These are phyloP conservation scores for Xylaria sp. DNA, from an alignment of 2,329 filamentous ascomycete genomes.

Conservation along the genomic window DNA sequence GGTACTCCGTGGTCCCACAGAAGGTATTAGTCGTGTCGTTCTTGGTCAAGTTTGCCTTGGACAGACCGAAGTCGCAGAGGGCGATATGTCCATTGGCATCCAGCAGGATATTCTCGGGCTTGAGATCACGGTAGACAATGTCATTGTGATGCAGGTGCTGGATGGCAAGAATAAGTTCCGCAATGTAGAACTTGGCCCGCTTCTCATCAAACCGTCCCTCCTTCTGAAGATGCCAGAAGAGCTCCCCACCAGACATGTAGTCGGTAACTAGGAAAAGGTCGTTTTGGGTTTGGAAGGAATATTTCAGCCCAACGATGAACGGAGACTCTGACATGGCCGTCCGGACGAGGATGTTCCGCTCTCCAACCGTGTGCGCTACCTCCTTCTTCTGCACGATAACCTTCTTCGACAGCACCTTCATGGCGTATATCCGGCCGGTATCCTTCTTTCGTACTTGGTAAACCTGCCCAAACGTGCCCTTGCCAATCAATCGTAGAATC, in stretches of 20 bases:
- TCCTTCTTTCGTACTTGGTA: constrained; percentile 99
- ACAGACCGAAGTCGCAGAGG: constrained; percentile 94
- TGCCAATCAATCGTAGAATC: constrained; percentile 93
- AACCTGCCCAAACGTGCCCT: constrained; percentile 97
- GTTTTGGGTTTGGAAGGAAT: constrained; percentile 96
- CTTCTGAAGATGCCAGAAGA: constrained; percentile 98
- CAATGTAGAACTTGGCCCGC: constrained; percentile 97
- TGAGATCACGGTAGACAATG: constrained; percentile 96
- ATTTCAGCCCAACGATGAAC: constrained; percentile 97
- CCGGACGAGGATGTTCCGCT: constrained; percentile 94
- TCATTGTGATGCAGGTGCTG: constrained; percentile 96
- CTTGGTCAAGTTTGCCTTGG: constrained; percentile 95
- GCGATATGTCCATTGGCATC: constrained; percentile 98
- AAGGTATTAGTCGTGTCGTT: constrained; percentile 99
- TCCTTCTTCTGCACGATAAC: constrained; percentile 99
- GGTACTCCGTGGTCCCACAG: constrained; percentile 96
- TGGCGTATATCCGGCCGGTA: constrained; percentile 93
- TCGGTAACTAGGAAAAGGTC: constrained; percentile 98
- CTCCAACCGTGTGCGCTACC: constrained; percentile 93
- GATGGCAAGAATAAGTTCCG: constrained; percentile 91
- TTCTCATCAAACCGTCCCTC: constrained; percentile 94
- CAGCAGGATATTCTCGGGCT: constrained; percentile 95
- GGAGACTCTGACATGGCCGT: constrained; percentile 95
- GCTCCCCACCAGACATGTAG: constrained; percentile 98
- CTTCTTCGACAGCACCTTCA: constrained; percentile 99